Base-by-base conservation (phyloP, 1,284 basidiomycete genomes). In the Irpex lacteus region DNA sequence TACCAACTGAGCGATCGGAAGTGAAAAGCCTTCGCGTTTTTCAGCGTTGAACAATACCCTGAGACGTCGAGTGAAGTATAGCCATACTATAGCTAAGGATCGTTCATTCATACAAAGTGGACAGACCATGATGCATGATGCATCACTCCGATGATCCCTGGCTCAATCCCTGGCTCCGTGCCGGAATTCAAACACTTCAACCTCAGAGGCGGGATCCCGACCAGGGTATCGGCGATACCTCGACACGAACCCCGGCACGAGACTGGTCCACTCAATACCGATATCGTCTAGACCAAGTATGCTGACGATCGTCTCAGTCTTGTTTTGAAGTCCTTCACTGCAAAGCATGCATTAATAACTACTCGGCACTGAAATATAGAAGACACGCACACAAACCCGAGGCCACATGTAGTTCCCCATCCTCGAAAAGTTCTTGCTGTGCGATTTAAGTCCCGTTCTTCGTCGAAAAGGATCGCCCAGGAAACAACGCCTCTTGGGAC, bases 401-500 rank as follows among this genome's bases (percentile, higher is more conserved):
- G 18, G 18, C 11, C 44, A 7, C 44, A 13, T 47, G 44, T 47
- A 18, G 18, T 18, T 47, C 44, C 18, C 13, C 18, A 47, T 47
- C 44, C 18, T 47, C 44, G 11, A 18, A 13, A 18, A 13, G 18
- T 34, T 34, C 32, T 34, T 34, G 8, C 44, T 47, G 44, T 4
- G 44, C 44, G 18, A 1, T 18, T 47, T 18, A 47, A 13, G 6
- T 47, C 13, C 44, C 18, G 13, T 47, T 54, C 52, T 26, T 59
- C 57, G 37, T 49, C 32, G 11, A 63, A 54, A n/a, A 44, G 15
- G 52, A 68, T 60, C 11, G 18, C 59, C 71, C 72, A 75, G n/a
- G 62, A 66, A 18, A 68, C 44, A 7, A 65, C 69, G 2, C 73
- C 73, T n/a, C 72, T 61, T 6, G 73, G 73, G 13, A 73, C 72